Evolutionary conservation across 371 early-diverging fungal species (phyloP).

Genomic region (Blastocladiella emersonii): DNA sequence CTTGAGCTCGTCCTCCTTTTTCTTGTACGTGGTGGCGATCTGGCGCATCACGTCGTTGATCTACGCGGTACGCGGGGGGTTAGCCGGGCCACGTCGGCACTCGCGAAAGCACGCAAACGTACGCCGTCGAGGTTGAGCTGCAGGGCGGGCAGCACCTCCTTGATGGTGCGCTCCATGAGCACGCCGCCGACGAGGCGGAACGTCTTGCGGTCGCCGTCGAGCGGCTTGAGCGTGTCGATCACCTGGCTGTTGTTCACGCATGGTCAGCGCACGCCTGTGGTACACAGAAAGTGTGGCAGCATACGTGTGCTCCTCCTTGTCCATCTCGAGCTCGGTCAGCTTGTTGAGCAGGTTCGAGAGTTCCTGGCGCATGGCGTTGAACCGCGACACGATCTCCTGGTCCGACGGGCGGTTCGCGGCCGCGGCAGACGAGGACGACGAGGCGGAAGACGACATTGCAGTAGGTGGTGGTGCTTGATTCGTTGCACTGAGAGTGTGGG

Average conservation of each 20-base stretch:
- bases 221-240: conserved; percentile 74
- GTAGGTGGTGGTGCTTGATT: too few species aligned
- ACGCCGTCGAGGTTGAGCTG: conserved; percentile 75
- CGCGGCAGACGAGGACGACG: not conserved
- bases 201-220: conserved; percentile 73
- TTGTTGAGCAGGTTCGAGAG: conserved; percentile 71
- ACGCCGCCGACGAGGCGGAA: conserved; percentile 88
- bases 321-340: conserved; percentile 85
- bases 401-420: conserved; percentile 25
- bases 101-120: conserved; percentile 23
- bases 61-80: too few species aligned
- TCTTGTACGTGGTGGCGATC: conserved; percentile 59
- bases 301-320: conserved; percentile 87
- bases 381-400: conserved; percentile 50
- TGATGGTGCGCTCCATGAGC: conserved; percentile 78
- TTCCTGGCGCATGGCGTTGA: conserved; percentile 73
- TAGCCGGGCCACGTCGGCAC: too few species aligned
- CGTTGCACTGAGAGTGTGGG: too few species aligned
- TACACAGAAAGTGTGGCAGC: not conserved
- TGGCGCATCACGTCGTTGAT: conserved; percentile 65
- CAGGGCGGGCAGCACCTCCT: conserved; percentile 80
- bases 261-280: not conserved
- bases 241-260: conserved; percentile 53
- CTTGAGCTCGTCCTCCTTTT: conserved; percentile 73
- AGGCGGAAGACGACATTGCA: not conserved